Evolutionary conservation across 805 yeast genomes (phyloP), one percentile per base, ranked within the genome.

Genomic region (Candida palmyrensis): DNA sequence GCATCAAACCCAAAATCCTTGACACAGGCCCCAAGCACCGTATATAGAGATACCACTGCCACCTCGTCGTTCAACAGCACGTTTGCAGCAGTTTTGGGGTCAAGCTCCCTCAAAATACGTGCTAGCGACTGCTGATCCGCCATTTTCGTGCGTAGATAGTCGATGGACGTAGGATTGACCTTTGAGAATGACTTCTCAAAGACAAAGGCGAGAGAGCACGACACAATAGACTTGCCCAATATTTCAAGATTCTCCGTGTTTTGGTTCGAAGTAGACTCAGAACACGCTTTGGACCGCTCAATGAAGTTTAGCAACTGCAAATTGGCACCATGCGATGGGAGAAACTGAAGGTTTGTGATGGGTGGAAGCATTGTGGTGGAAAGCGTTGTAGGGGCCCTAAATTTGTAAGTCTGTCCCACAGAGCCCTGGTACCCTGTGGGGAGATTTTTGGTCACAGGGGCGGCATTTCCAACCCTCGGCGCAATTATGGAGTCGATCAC

Each of bases 1-100:
- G 69, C 51, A 47, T 86, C 88, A 51, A 85, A 85, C 1, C 95
- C 94, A 59, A 79, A 85, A 54, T 85, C 95, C 40, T 77, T 79
- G 23, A 82, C 70, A 39, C 86, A 72, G 7, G 82, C 79, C 2
- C 92, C 94, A 14, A 83, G 49, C 17, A 81, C 49, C 24, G 78
- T 73, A 43, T 70, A 70, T 29, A 82, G 59, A 3, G 83, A 57
- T 33, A 75, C 66, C 0, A 72, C 62, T 0, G 82, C 79, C 18
- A 72, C 67, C 16, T 63, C 71, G 38, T 76, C 79, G 34, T 58
- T 65, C 21, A 76, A 42, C 41, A 53, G 53, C 6, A 50, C 42
- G 35, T 54, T 53, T 21, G 58, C 25, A 14, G 47, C 62, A 2
- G 53, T 35, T 6, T 57, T 53, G 2, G 63, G 55, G 33, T 73